Evolutionary conservation across 2,329 filamentous ascomycete genomes (phyloP), one percentile per base, ranked within the genome.

Genomic region (Ceratocystis smalleyi): DNA sequence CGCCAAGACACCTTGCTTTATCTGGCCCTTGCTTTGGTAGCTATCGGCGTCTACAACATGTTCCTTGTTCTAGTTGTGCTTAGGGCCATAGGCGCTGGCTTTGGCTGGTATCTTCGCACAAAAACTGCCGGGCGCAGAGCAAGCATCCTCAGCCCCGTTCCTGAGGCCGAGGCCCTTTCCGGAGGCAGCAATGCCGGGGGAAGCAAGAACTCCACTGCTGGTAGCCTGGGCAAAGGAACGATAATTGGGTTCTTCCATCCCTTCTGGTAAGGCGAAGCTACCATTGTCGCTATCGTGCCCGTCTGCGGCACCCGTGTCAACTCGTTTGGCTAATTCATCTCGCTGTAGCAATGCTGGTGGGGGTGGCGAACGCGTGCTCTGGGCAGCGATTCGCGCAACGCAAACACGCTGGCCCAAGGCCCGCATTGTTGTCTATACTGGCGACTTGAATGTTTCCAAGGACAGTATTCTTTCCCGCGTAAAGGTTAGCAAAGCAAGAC

Each of bases 171-270:
- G 1, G 32, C 19, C 12, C 17, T n/a, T 2, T 51, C 68, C 69
- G 43, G n/a, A 5, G 70, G 71, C 35, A 84, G 87, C 68, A 83
- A 84, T 32, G 85, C 85, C 61, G 89, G 86, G 85, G 85, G 89
- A 72, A 85, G 84, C 70, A 79, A 89, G 27, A 82, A 49, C 40
- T 30, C 32, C 12, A 5, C 30, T 24, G 43, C 70, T 66, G 77
- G 81, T 68, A 80, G 87, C 57, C 96, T 89, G 88, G 65, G 65
- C n/a, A 79, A 85, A 67, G 91, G 91, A 40, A 66, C 64, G 24
- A 84, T 96, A 63, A 83, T 97, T 68, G 94, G 90, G 59, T 97
- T 99, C 80, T 96, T 99, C 73, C 94, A 99, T 74, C 94, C 94
- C 1, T 99, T 96, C 74, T 97, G 94, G 89, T 92, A 78, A 68